Evolutionary conservation across 257 asterid genomes (phyloP), one percentile per base, ranked within the genome.

Genomic region (Euphrasia confusa): DNA sequence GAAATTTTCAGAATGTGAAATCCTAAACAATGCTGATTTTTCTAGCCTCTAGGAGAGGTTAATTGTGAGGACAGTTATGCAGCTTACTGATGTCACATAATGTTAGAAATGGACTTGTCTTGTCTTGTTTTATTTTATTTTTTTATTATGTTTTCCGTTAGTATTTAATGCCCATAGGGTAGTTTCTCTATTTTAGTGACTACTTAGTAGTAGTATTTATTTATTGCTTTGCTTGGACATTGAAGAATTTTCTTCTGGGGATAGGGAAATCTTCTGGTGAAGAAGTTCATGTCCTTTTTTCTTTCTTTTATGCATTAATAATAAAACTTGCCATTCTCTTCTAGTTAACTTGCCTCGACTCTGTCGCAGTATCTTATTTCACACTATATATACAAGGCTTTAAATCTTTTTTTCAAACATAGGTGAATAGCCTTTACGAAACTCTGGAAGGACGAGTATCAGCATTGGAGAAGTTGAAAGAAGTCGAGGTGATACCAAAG

Each of bases 401-500:
- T 60, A 61, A 15, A 61, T 18, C 33, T 15, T 14, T 61, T 1
- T 55, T 45, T 28, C 40, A 57, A 18, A 52, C 68, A 37, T 67
- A 90, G 97, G 61, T 82, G 70, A 81, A 75, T 72, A 66, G 69
- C 54, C 66, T 77, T 53, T 75, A 77, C 62, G 81, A 80, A 71
- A 77, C 93, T 26, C 78, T 90, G 72, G 95, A 89, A 27, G 81
- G 79, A 53, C 87, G 91, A 57, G 69, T 85, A 69, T 83, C 83
- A 12, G 69, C 80, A 60, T 49, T 89, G 77, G 97, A 89, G 77
- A 80, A 83, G 78, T 63, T 75, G 75, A 82, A 83, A 70, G 77
- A 79, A 65, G 87, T 47, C 2, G 86, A 86, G 71, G 80, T 35
- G 40, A 7, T 75, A 21, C 72, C 89, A 9, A 82, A 84, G 80